Base-by-base conservation (phyloP, 768 basidiomycete species). In the Pisolithus marmoratus region DNA sequence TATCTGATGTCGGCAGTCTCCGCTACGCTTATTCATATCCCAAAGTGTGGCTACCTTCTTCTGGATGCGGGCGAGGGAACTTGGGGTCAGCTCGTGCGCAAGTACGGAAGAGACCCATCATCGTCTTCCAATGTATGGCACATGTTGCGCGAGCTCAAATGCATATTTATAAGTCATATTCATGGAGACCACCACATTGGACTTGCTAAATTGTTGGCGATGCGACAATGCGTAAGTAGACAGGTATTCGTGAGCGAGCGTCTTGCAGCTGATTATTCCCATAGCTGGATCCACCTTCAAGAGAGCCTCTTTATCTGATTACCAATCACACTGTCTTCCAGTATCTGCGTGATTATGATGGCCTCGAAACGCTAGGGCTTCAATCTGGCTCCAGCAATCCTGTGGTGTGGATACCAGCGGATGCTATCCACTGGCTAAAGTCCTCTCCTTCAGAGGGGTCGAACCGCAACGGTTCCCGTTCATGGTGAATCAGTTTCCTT, bases 101-200 rank as follows among this genome's bases (percentile, higher is more conserved):
- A 84, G 45, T 94, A 85, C 61, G 93, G 93, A 2, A 61, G 72
- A 17, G 74, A 77, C 34, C 61, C 58, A 4, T 54, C 60, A 1
- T 60, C 61, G 4, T 52, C 66, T 1, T 56, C 62, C 9, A 74
- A 74, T 50, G 81, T 80, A 3, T 80, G 80, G 75, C 63, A 81
- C 12, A 74, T 85, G 14, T 71, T 94, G 48, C 72, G 83, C n/a
- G 73, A 86, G 46, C 66, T 94, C 12, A 85, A 80, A 60, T 83
- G 89, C 62, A 77, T 98, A 36, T 96, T 85, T 65, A 74, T 95
- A 54, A 92, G 89, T 54, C 95, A 98, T 64, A 79, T 87, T 58
- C 95, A 96, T 61, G 94, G 79, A 0, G 95, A 97, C 62, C 95
- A 97, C 66, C 94, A 96, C 63, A 78, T 87, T 38, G 94, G 95